Evolutionary conservation across 768 basidiomycete genomes (phyloP), one percentile per base, ranked within the genome.

Genomic region (Mycena polygramma): DNA sequence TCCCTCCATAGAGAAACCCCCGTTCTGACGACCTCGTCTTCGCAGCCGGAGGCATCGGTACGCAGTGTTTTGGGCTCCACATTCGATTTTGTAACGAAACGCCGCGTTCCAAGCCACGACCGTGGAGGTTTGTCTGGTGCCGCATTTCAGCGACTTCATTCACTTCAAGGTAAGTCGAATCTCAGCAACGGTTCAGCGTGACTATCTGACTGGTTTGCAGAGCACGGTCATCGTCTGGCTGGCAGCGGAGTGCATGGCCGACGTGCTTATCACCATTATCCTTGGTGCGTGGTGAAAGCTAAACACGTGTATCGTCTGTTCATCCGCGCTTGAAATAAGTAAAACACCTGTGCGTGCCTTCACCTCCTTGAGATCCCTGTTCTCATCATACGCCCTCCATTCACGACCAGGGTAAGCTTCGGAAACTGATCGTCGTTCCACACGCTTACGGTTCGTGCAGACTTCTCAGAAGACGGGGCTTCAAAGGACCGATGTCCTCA

Each of bases 401-500:
- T 10, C 41, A 7, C 30, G 30, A 60, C 19, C 39, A 61, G 48
- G 24, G 62, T 63, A 41, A 30, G 46, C 43, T 46, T 15, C 17
- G 19, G 15, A 20, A 4, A 1, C 7, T 24, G 45, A 24, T 30
- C 24, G 37, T 6, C 30, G 30, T 30, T 30, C 30, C 30, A 6
- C 30, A 30, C 2, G 41, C 24, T 26, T 15, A 58, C 13, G 37
- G 39, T 39, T 60, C 30, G 58, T 17, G 30, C 6, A 60, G 58
- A 35, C 58, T 30, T 76, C 69, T 41, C 75, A 81, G 57, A 83
- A 79, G 72, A 83, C 82, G 0, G 83, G 83, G 10, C 79, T 84
- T 48, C 58, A 75, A 8, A 71, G 67, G 0, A 81, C 83, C 5
- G 83, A 85, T 59, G 76, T 81, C 51, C 68, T 80, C 24, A 66